Conservation (phyloP, 768 basidiomycete species). For the Rhizopogon rudus region DNA sequence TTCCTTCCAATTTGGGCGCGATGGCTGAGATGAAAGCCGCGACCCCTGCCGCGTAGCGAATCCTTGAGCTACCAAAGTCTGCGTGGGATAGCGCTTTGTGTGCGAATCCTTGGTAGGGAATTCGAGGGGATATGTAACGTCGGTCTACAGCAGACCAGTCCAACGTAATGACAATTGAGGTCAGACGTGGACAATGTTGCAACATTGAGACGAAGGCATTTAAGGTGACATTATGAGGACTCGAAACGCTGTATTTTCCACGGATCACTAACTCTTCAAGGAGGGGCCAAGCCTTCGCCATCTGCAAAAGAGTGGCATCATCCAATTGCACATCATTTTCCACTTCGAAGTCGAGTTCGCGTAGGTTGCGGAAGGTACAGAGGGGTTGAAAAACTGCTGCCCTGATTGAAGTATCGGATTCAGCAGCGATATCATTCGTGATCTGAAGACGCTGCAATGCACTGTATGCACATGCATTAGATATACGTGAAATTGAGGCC, state of each 20-base stretch:
- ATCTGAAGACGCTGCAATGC: not conserved
- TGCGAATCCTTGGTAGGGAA: not conserved
- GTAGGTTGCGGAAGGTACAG: not conserved
- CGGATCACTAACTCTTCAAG: not conserved
- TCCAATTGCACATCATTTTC: not conserved
- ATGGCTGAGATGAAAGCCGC: slow-evolving; percentile 22
- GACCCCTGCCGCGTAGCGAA: not conserved
- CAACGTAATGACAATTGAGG: not conserved
- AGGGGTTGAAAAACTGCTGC: not conserved
- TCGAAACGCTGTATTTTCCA: too few relatives aligned
- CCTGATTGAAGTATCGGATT: not conserved
- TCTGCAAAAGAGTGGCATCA: not conserved
- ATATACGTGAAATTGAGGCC: not conserved
- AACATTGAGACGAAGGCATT: not conserved
- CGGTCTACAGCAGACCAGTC: not conserved
- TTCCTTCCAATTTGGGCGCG: slow-evolving; percentile 22
- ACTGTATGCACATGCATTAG: not conserved
- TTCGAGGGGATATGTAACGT: not conserved
- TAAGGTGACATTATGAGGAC: not conserved
- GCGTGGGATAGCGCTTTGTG: not conserved
- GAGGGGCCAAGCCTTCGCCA: slow-evolving; percentile 2
- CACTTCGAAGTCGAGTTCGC: not conserved
- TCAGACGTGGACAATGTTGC: not conserved
- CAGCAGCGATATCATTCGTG: too few relatives aligned
- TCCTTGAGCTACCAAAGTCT: not conserved